Base-by-base conservation (phyloP, 1,284 basidiomycete species). In the Agroathelia rolfsii region DNA sequence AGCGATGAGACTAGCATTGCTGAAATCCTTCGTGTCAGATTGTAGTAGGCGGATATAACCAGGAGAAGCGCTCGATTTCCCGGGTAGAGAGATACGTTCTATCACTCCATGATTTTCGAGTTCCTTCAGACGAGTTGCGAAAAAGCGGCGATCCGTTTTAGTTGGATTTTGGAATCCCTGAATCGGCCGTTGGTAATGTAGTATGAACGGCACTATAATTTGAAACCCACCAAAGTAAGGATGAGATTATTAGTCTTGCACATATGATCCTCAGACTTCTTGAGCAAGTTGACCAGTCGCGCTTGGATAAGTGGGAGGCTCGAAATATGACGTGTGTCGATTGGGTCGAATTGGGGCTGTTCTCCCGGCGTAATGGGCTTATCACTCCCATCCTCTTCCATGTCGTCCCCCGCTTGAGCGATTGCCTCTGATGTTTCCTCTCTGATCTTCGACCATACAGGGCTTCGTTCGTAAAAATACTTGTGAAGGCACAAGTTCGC, bases 401-500 rank as follows among this genome's bases (percentile, higher is more conserved):
- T 42, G 11, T 48, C 52, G 4, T 42, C 45, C 24, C 62, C 57
- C 11, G 45, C 45, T 18, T 47, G 35, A 23, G 41, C 37, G 5
- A 47, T 42, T n/a, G 43, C 44, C 27, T 53, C 51, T 6, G 39
- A 36, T 5, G 40, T 40, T 53, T 84, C 81, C 18, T 73, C 66
- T 9, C 72, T 67, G 37, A 86, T 76, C 30, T 66, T 68, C 47
- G 75, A 69, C 83, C 83, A 86, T 12, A 69, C 61, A 1, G 71
- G 58, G 47, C 70, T 81, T 22, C 71, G 65, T 32, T 84, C 76
- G 46, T 75, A 82, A 49, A 86, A 85, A 47, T 84, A 74, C 47
- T 71, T 80, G 55, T 84, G 83, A 31, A 87, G 73, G 45, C 71
- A 75, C 38, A 79, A 72, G 50, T 87, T 72, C 20, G 73, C 71